These are phyloP conservation scores for Pseudisothecium myosuroides DNA, from an alignment of 225 moss, liverwort and hornwort species.

Conservation along the genomic window DNA sequence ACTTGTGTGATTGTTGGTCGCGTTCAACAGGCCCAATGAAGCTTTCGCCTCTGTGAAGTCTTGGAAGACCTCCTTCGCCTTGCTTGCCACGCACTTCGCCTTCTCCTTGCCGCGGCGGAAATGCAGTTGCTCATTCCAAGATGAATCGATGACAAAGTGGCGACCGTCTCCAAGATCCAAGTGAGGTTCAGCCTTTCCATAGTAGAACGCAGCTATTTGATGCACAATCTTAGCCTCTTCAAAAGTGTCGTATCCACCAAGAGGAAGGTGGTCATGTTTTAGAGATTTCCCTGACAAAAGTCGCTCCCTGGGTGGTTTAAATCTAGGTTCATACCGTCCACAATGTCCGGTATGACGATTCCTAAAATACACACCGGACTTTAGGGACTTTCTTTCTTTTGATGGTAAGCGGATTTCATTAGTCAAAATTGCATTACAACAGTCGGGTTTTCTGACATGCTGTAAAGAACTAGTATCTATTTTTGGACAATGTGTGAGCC, in stretches of 20 bases:
- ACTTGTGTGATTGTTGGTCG: no score
- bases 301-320: background rate
- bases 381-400: fast-evolving
- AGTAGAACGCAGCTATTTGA: background rate
- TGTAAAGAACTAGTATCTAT: no score
- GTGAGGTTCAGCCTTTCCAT: background rate
- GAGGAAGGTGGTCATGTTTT: background rate
- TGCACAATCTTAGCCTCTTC: background rate
- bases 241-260: background rate
- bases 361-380: background rate
- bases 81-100: background rate
- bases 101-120: background rate
- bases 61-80: background rate
- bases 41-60: background rate
- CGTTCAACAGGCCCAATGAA: background rate
- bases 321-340: background rate
- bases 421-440: no score
- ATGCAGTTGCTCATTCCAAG: background rate
- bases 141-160: background rate
- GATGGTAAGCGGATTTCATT: no score
- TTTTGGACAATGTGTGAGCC: no score
- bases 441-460: no score
- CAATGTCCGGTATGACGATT: fast-evolving
- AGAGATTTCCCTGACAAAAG: background rate
- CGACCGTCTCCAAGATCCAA: background rate